phyloP scores from a whole-genome alignment of 768 basidiomycete genomes.

The Coprinellus micaceus region DNA sequence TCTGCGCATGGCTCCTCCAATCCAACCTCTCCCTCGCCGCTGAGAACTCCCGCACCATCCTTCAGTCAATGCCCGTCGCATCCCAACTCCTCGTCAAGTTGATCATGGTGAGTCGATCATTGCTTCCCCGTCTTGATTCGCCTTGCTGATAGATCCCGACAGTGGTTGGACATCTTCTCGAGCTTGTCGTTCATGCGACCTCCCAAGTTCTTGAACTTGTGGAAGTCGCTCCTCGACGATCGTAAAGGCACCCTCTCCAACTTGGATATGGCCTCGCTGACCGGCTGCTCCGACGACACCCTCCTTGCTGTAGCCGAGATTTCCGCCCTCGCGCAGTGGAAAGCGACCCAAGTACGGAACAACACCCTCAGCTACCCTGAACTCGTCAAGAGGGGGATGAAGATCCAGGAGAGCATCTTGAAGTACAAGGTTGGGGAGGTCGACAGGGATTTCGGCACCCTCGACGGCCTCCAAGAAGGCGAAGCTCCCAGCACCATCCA shows the following conservation, averaged over 20 bases:
- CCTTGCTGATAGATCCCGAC: slow-evolving; percentile 15
- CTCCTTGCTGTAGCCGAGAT: slow-evolving; percentile 73
- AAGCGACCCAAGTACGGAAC: slow-evolving; percentile 56
- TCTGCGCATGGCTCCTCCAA: slow-evolving; percentile 73
- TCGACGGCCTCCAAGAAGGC: slow-evolving; percentile 26
- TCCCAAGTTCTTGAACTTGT: slow-evolving; percentile 63
- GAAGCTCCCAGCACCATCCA: slow-evolving; percentile 41
- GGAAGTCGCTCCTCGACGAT: slow-evolving; percentile 61
- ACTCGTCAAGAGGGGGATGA: slow-evolving; percentile 67
- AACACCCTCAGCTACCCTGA: slow-evolving; percentile 71
- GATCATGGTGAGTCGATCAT: slow-evolving; percentile 56
- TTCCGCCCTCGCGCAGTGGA: slow-evolving; percentile 74
- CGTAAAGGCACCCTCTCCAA: slow-evolving; percentile 30
- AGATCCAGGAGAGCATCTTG: slow-evolving; percentile 63
- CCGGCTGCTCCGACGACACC: slow-evolving; percentile 77
- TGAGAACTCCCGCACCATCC: slow-evolving; percentile 51
- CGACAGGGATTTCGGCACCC: slow-evolving; percentile 30
- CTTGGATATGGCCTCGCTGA: slow-evolving; percentile 60
- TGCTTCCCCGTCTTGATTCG: slow-evolving; percentile 1
- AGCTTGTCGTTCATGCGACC: slow-evolving; percentile 57
- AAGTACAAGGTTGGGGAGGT: slow-evolving; percentile 35
- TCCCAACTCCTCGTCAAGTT: slow-evolving; percentile 64
- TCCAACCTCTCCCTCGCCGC: slow-evolving; percentile 61
- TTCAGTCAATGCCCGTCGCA: slow-evolving; percentile 50
- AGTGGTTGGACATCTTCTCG: slow-evolving; percentile 81